A percentile compares a stretch with the other conserved stretches of the same genome.
Evolutionary conservation across 768 basidiomycete species (phyloP).

Genomic region (Suillus placidus): DNA sequence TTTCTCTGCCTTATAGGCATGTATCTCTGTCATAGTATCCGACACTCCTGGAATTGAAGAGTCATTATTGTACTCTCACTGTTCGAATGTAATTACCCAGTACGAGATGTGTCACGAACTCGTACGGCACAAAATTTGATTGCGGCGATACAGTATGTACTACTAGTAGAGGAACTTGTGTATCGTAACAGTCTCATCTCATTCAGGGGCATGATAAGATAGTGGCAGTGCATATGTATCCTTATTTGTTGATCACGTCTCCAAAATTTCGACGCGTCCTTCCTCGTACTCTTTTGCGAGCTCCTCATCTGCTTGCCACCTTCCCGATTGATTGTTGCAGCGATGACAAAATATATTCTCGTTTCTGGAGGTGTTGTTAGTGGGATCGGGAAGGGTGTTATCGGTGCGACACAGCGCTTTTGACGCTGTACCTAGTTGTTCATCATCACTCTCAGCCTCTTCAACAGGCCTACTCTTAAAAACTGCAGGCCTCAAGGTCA

Average conservation of each 20-base stretch:
- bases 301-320: constrained; percentile 14
- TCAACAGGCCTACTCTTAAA: constrained; percentile 95
- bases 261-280: constrained; percentile 21
- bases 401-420: constrained; percentile 62
- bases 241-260: constrained; percentile 11
- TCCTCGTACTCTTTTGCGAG: constrained; percentile 14
- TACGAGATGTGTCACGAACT: constrained; percentile 25
- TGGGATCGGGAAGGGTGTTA: constrained; percentile 99
- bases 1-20: neutral
- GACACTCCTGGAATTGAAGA: too few relatives aligned
- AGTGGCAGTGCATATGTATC: constrained; percentile 13
- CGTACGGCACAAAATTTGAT: constrained; percentile 68
- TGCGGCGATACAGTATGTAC: constrained; percentile 17
- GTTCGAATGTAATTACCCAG: too few relatives aligned
- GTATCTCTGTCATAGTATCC: too few relatives aligned
- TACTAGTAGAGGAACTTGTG: constrained; percentile 41
- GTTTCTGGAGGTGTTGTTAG: constrained; percentile 98
- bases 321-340: constrained; percentile 16
- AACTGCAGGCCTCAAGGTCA: constrained; percentile 94
- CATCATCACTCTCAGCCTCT: constrained; percentile 66
- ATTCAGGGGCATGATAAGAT: neutral
- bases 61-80: too few relatives aligned
- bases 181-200: constrained; percentile 10
- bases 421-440: constrained; percentile 20
- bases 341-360: constrained; percentile 94